Conservation (phyloP, 257 asterid genomes). For the Lycium barbarum region DNA sequence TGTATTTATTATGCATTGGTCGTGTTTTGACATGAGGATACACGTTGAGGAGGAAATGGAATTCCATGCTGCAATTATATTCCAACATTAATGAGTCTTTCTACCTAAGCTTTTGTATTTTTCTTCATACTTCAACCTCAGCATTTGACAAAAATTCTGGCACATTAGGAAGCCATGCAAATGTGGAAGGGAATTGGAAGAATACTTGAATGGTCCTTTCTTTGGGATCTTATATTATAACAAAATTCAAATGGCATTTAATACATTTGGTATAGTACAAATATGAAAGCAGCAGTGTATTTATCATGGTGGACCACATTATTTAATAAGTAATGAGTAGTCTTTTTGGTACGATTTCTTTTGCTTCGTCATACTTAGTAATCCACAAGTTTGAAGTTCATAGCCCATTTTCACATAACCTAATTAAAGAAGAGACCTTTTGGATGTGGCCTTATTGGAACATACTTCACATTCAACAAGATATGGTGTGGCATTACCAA, state of each 20-base stretch:
- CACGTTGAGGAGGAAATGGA: background rate
- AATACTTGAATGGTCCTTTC: background rate
- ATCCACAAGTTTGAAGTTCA: background rate
- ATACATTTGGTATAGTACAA: slow-evolving; percentile 33
- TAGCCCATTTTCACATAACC: background rate
- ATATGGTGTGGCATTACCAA: background rate
- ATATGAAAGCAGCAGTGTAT: slow-evolving; percentile 31
- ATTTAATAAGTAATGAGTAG: slow-evolving; percentile 27
- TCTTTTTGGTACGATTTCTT: background rate
- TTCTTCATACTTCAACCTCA: background rate
- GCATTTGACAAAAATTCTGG: background rate
- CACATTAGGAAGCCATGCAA: background rate
- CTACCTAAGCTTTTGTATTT: slow-evolving; percentile 22
- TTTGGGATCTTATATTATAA: slow-evolving; percentile 1
- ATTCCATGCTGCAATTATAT: background rate
- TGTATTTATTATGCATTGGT: background rate
- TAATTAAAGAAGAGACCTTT: background rate
- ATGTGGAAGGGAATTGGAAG: background rate
- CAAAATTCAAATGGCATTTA: slow-evolving; percentile 32
- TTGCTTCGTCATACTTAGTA: too few relatives aligned
- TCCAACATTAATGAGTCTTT: background rate
- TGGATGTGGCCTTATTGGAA: background rate
- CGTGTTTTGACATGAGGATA: background rate
- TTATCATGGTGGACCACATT: slow-evolving; percentile 30
- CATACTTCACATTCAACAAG: background rate